phyloP scores from a whole-genome alignment of 495 filamentous ascomycete species.

The Neurospora sp. region DNA sequence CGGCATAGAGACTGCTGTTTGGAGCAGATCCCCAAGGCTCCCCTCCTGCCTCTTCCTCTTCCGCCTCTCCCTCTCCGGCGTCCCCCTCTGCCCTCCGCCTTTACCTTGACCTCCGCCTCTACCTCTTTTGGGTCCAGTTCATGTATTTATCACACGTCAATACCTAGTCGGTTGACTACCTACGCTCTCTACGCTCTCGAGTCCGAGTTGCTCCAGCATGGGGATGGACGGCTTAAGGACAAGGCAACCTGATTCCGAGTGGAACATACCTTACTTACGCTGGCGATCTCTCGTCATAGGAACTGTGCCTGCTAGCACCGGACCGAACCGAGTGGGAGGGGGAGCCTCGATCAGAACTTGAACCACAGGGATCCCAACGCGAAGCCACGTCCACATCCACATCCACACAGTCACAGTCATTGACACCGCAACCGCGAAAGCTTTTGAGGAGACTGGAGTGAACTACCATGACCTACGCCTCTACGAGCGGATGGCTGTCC shows the following conservation, averaged over 20 bases:
- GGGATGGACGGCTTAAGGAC: neutral
- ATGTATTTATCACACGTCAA: neutral
- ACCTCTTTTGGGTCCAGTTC: neutral
- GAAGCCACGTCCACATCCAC: neutral
- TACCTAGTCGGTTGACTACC: neutral
- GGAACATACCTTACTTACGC: neutral
- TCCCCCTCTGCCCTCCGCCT: neutral
- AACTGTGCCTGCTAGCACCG: neutral
- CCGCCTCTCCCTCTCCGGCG: neutral
- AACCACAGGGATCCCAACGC: neutral
- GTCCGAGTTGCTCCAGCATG: neutral
- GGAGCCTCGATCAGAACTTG: neutral
- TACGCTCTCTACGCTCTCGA: neutral
- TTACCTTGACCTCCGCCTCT: neutral
- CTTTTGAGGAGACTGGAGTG: neutral
- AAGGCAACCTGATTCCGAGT: neutral
- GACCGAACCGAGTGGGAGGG: neutral
- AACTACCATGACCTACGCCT: neutral
- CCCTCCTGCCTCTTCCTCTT: neutral
- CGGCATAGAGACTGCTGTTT: neutral
- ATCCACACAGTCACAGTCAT: neutral
- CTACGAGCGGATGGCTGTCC: neutral
- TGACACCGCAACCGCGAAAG: neutral
- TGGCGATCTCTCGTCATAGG: neutral
- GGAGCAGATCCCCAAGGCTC: neutral